These are phyloP conservation scores for Fermentozyma sake DNA, from an alignment of 1,139 yeast genomes.

Conservation along the genomic window DNA sequence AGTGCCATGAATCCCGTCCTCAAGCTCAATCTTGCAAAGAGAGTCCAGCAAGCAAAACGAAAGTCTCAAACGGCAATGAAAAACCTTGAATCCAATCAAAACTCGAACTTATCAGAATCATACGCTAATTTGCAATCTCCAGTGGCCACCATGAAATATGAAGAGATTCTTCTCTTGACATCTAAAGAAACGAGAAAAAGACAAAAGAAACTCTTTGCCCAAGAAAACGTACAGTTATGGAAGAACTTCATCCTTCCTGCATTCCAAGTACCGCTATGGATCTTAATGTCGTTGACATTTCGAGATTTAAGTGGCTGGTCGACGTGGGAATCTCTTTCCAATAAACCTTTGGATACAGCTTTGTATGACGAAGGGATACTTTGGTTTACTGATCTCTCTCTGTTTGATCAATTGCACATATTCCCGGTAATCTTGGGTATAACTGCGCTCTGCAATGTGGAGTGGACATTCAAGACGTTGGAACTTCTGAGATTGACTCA, in stretches of 20 bases:
- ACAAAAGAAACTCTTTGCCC: conserved; percentile 63
- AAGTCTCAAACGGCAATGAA: conserved; percentile 20
- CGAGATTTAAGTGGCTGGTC: conserved; percentile 76
- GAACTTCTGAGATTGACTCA: conserved; percentile 36
- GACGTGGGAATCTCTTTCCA: conserved; percentile 41
- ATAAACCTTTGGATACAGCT: conserved; percentile 51
- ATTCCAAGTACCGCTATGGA: conserved; percentile 88
- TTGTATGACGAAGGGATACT: conserved; percentile 52
- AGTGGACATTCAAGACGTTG: conserved; percentile 63
- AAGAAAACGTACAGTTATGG: conserved; percentile 72
- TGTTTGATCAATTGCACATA: conserved; percentile 57
- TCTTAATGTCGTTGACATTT: conserved; percentile 69
- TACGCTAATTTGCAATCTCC: conserved; percentile 20
- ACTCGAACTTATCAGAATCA: conserved; percentile 7
- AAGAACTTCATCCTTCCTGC: conserved; percentile 70
- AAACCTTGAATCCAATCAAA: no score
- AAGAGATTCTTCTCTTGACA: conserved; percentile 69
- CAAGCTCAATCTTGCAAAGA: conserved; percentile 64
- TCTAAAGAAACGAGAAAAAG: conserved; percentile 75
- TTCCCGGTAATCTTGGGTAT: conserved; percentile 72
- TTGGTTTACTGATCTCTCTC: conserved; percentile 60
- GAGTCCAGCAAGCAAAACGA: conserved; percentile 36
- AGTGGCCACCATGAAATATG: conserved; percentile 57
- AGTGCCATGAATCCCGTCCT: conserved; percentile 74
- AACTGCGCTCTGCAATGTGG: conserved; percentile 69